These are phyloP conservation scores for Verticillium isaacii DNA, from an alignment of 2,329 filamentous ascomycete species.

Conservation along the genomic window DNA sequence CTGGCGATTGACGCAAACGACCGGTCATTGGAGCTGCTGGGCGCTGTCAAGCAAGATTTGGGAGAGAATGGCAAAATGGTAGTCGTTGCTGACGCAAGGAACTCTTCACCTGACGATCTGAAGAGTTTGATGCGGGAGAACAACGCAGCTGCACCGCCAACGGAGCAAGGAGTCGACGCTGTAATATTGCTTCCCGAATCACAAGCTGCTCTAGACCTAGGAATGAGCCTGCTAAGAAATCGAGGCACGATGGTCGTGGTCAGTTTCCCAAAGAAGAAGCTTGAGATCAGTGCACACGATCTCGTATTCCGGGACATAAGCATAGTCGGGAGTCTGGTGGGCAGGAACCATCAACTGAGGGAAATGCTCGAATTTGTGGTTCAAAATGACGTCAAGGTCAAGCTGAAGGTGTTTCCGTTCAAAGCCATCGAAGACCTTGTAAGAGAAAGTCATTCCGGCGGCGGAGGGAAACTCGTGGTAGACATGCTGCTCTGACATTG, in stretches of 20 bases:
- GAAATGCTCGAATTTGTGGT: background rate
- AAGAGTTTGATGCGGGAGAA: background rate
- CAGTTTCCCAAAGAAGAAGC: background rate
- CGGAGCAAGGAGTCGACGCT: background rate
- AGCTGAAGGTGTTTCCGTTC: too few relatives aligned
- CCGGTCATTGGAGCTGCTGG: background rate
- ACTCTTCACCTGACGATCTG: background rate
- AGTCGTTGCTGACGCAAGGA: background rate
- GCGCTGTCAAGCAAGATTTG: background rate
- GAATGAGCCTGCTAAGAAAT: background rate
- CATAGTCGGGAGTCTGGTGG: background rate
- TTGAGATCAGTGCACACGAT: background rate
- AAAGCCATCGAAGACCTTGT: background rate
- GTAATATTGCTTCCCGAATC: background rate
- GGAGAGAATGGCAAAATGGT: background rate
- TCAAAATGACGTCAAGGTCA: background rate
- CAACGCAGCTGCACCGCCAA: background rate
- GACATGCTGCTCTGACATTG: background rate
- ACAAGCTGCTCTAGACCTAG: background rate
- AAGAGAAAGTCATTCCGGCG: background rate
- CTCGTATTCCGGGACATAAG: background rate
- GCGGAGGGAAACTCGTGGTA: background rate
- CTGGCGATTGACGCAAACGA: constrained; percentile 14
- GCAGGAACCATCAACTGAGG: background rate
- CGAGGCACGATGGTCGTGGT: background rate